Evolutionary conservation across 1,284 basidiomycete genomes (phyloP).

Genomic region (Golubevia pallescens): DNA sequence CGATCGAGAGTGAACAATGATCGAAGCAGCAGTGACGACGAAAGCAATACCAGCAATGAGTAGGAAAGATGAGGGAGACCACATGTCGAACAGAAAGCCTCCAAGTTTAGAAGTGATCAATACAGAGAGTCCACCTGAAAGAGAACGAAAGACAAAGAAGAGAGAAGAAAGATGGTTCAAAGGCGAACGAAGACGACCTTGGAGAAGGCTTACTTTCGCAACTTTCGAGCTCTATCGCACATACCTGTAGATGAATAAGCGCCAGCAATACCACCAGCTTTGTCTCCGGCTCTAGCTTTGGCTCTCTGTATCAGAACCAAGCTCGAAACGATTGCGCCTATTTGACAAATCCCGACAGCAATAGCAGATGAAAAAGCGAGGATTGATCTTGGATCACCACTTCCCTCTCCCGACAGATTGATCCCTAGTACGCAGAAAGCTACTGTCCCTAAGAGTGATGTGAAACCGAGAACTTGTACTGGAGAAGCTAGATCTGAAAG

Average conservation of each 20-base stretch:
- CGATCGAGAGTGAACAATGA: neutral
- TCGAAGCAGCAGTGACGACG: slow-evolving; percentile 20
- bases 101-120: slow-evolving; percentile 35
- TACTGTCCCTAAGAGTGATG: slow-evolving; percentile 20
- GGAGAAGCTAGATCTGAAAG: slow-evolving; percentile 30
- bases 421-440: slow-evolving; percentile 28
- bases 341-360: slow-evolving; percentile 30
- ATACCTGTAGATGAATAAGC: slow-evolving; percentile 34
- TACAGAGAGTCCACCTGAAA: slow-evolving; percentile 21
- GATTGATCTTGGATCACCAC: slow-evolving; percentile 21
- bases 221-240: neutral
- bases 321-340: slow-evolving; percentile 33
- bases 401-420: slow-evolving; percentile 17
- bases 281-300: slow-evolving; percentile 2
- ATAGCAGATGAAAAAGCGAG: slow-evolving; percentile 26
- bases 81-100: slow-evolving; percentile 35
- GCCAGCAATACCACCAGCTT: slow-evolving; percentile 34
- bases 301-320: slow-evolving; percentile 28
- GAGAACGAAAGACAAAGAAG: neutral
- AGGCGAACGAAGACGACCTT: neutral
- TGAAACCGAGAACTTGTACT: slow-evolving; percentile 19
- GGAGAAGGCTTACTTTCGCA: neutral
- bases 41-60: slow-evolving; percentile 20
- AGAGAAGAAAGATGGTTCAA: neutral
- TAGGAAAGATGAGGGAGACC: slow-evolving; percentile 32